phyloP scores from a whole-genome alignment of 192 early-diverging fungal species.

The Gorgonomyces haynaldii region DNA sequence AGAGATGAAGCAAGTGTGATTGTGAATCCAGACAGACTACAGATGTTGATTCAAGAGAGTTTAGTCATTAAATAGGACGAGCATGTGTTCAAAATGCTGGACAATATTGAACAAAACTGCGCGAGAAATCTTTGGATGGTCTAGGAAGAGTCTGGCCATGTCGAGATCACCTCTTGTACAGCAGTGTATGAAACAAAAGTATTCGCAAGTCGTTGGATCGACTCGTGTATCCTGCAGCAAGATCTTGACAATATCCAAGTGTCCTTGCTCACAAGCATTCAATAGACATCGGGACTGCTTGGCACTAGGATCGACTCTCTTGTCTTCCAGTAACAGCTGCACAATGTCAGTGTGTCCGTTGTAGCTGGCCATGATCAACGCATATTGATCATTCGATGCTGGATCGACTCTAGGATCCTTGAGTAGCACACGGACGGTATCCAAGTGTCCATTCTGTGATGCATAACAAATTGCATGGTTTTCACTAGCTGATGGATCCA shows the following conservation, averaged over 20 bases:
- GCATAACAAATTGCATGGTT: background rate
- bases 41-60: no score
- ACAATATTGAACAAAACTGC: no score
- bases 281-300: background rate
- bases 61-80: no score
- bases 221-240: background rate
- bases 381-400: background rate
- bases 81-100: no score
- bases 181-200: no score
- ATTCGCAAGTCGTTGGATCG: background rate
- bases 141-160: no score
- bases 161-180: no score
- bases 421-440: background rate
- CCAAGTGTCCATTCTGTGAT: background rate
- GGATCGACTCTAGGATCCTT: background rate
- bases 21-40: constrained; percentile 9
- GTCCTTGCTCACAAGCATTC: background rate
- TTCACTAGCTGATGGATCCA: background rate
- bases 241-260: background rate
- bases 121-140: no score
- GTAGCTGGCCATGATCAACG: background rate
- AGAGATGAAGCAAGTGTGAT: constrained; percentile 11
- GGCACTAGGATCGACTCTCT: background rate
- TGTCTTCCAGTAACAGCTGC: background rate
- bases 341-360: background rate